phyloP scores from a whole-genome alignment of 2,329 filamentous ascomycete species.

The Geoglossum cookeanum region DNA sequence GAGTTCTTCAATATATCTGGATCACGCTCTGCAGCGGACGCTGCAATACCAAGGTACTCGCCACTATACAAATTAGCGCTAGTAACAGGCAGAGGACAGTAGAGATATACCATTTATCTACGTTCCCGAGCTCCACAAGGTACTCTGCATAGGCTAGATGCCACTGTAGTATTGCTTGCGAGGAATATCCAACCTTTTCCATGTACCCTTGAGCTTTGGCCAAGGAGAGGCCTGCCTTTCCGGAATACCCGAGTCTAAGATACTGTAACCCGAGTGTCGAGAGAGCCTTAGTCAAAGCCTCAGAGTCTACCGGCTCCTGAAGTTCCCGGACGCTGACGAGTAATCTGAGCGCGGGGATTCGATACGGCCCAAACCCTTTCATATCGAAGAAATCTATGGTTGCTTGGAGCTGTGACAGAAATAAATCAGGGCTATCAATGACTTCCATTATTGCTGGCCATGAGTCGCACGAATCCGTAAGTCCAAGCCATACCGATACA shows the following conservation, averaged over 20 bases:
- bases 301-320: conserved; percentile 18
- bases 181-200: conserved; percentile 21
- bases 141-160: conserved; percentile 61
- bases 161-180: conserved; percentile 33
- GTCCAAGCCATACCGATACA: conserved; percentile 20
- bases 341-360: conserved; percentile 30
- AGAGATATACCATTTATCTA: conserved; percentile 33
- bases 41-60: conserved; percentile 15
- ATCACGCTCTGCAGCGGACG: conserved; percentile 15
- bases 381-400: conserved; percentile 37
- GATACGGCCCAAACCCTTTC: conserved; percentile 32
- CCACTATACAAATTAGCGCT: conserved; percentile 12
- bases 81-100: conserved; percentile 5
- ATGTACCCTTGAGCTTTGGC: conserved; percentile 35
- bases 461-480: conserved; percentile 17
- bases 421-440: conserved; percentile 31
- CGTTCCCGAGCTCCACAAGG: conserved; percentile 44
- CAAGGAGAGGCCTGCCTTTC: conserved; percentile 37
- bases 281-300: conserved; percentile 23
- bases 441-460: conserved; percentile 22
- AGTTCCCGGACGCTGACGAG: conserved; percentile 29
- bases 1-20: conserved; percentile 15
- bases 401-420: conserved; percentile 31
- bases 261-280: conserved; percentile 34
- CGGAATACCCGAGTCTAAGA: conserved; percentile 39